Evolutionary conservation across 208 protist genomes (phyloP).

Genomic region (Leishmania major): DNA sequence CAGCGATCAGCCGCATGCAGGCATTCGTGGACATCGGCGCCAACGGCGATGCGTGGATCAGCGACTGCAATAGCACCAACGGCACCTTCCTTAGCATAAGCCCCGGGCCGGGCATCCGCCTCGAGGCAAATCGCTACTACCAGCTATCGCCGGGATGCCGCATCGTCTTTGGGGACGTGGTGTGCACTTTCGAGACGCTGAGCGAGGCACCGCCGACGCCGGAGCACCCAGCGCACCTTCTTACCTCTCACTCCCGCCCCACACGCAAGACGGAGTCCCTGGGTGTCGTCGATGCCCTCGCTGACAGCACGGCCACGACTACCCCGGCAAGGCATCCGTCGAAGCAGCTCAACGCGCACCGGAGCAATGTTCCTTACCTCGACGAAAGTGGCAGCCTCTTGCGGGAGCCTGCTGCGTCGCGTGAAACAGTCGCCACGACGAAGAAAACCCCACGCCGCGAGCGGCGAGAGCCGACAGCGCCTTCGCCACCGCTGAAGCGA

Average conservation of each 20-base stretch:
- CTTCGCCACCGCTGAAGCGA: slow-evolving; percentile 8
- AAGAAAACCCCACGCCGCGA: not conserved
- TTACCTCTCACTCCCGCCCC: not conserved
- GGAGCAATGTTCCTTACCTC: slow-evolving; percentile 17
- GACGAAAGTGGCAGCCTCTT: slow-evolving; percentile 10
- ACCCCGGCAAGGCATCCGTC: not conserved
- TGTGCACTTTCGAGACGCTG: slow-evolving; percentile 38
- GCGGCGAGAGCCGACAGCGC: not conserved
- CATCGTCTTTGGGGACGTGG: slow-evolving; percentile 85
- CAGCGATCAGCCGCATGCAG: slow-evolving; percentile 80
- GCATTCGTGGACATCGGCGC: slow-evolving; percentile 72
- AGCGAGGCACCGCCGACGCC: not conserved
- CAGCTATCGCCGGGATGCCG: slow-evolving; percentile 65
- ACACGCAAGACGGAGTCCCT: slow-evolving; percentile 20
- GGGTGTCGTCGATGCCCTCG: not conserved
- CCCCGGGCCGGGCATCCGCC: slow-evolving; percentile 48
- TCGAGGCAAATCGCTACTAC: slow-evolving; percentile 79
- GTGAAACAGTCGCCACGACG: not conserved
- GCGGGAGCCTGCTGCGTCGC: not conserved
- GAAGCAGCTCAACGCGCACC: not conserved
- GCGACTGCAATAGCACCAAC: slow-evolving; percentile 88
- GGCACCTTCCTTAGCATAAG: slow-evolving; percentile 72
- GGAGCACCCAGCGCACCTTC: not conserved
- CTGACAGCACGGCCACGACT: not conserved
- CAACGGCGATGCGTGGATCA: slow-evolving; percentile 87